These are phyloP conservation scores for Excoecaria cochinchinensis DNA, from an alignment of 345 rosid species.

Conservation along the genomic window DNA sequence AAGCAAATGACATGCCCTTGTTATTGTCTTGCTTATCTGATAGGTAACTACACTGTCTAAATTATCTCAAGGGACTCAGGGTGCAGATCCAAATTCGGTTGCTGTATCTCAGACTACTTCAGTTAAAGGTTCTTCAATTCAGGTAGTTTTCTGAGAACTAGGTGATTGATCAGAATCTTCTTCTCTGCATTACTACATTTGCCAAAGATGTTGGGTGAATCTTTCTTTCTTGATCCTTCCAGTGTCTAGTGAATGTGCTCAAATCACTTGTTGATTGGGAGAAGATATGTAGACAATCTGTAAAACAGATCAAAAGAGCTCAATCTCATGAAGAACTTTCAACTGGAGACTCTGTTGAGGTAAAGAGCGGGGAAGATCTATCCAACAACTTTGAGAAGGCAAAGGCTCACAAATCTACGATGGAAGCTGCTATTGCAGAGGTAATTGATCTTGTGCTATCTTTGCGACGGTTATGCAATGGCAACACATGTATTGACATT, in stretches of 20 bases:
- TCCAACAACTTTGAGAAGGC: constrained; percentile 88
- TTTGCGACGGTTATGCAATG: neutral
- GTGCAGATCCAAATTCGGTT: constrained; percentile 77
- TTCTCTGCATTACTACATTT: constrained; percentile 12
- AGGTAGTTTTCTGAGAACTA: constrained; percentile 45
- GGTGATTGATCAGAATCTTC: constrained; percentile 7
- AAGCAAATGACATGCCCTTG: constrained; percentile 8
- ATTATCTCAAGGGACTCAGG: constrained; percentile 88
- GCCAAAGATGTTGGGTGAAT: constrained; percentile 25
- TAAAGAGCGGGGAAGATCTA: constrained; percentile 60
- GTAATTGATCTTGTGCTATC: constrained; percentile 37
- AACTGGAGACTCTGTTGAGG: constrained; percentile 45
- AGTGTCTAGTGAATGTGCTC: constrained; percentile 90
- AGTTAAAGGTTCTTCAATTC: constrained; percentile 81
- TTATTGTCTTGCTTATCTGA: constrained; percentile 7
- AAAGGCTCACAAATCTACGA: constrained; percentile 92
- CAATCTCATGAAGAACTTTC: constrained; percentile 41
- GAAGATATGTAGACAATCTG: constrained; percentile 54
- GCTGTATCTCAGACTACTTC: constrained; percentile 72
- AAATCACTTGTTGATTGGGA: constrained; percentile 97
- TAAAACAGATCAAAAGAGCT: constrained; percentile 39
- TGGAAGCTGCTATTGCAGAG: constrained; percentile 90
- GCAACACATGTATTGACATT: neutral
- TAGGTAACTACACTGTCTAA: constrained; percentile 86
- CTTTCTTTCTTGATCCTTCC: constrained; percentile 31